Evolutionary conservation across 768 basidiomycete genomes (phyloP).

Genomic region (Candolleomyces aberdarensis): DNA sequence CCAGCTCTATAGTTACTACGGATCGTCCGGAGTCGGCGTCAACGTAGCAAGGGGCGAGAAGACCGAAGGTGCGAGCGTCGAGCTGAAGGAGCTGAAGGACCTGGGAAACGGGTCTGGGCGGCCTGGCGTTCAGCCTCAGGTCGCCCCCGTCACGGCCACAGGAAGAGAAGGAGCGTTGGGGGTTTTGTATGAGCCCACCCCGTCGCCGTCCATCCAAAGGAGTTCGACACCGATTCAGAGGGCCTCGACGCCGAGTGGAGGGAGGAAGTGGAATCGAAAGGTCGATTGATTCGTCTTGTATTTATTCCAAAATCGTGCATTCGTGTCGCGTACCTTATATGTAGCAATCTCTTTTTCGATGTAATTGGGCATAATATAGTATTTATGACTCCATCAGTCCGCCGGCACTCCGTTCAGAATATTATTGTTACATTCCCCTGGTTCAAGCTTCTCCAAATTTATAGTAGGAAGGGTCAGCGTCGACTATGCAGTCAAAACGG

Average conservation of each 20-base stretch:
- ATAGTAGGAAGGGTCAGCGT: too few species aligned
- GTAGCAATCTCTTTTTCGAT: too few species aligned
- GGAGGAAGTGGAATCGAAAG: background rate
- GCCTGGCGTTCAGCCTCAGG: background rate
- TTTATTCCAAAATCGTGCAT: background rate
- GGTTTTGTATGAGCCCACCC: background rate
- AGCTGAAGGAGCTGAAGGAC: background rate
- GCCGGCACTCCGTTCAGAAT: too few species aligned
- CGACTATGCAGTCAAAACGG: too few species aligned
- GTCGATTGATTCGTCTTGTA: background rate
- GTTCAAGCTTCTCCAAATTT: too few species aligned
- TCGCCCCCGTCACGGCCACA: background rate
- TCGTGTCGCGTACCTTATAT: too few species aligned
- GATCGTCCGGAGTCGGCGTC: constrained; percentile 27
- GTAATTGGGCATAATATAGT: too few species aligned
- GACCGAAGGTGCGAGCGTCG: background rate
- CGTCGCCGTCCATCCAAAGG: background rate
- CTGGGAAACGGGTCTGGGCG: background rate
- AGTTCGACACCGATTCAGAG: background rate
- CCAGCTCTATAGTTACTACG: constrained; percentile 88
- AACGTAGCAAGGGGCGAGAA: background rate
- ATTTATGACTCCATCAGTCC: too few species aligned
- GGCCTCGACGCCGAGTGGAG: background rate
- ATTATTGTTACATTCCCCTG: too few species aligned
- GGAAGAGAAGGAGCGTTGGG: background rate